Evolutionary conservation across 2,329 filamentous ascomycete genomes (phyloP).

Genomic region (Chalaropsis thielavioides): DNA sequence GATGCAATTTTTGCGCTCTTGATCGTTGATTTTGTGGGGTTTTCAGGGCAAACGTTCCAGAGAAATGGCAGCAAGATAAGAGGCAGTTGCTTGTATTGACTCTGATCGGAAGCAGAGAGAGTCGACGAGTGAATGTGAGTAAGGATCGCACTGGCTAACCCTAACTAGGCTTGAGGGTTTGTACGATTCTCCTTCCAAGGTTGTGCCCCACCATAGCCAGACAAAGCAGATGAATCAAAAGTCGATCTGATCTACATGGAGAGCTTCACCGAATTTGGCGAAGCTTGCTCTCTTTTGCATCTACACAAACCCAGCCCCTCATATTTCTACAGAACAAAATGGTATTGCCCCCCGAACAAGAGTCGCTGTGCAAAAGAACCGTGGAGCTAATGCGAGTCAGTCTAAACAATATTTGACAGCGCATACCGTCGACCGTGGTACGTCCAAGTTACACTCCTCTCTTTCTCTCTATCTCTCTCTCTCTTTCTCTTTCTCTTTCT

Average conservation of each 20-base stretch:
- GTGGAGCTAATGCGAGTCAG: conserved; percentile 31
- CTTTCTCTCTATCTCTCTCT: not conserved
- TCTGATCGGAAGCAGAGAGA: not conserved
- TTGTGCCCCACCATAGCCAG: conserved; percentile 4
- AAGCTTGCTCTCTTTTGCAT: not conserved
- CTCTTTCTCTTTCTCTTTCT: not conserved
- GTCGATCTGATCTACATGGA: not conserved
- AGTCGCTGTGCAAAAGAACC: not conserved
- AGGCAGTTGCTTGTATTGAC: not conserved
- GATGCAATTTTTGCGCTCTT: not conserved
- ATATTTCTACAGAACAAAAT: not conserved
- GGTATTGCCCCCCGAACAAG: not conserved
- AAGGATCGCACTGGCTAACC: not conserved
- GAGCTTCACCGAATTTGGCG: not conserved
- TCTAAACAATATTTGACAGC: conserved; percentile 97
- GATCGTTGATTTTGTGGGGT: not conserved
- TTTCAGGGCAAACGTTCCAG: not conserved
- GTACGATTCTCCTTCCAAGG: not conserved
- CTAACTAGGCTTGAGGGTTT: not conserved
- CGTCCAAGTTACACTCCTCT: conserved; percentile 21
- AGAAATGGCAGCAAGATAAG: not conserved
- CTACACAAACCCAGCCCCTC: conserved; percentile 3
- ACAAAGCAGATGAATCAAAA: conserved; percentile 3
- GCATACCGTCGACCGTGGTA: conserved; percentile 78
- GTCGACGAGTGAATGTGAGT: not conserved